phyloP scores from a whole-genome alignment of 202 grass and related monocot species.

The Tripidium arundinaceum region DNA sequence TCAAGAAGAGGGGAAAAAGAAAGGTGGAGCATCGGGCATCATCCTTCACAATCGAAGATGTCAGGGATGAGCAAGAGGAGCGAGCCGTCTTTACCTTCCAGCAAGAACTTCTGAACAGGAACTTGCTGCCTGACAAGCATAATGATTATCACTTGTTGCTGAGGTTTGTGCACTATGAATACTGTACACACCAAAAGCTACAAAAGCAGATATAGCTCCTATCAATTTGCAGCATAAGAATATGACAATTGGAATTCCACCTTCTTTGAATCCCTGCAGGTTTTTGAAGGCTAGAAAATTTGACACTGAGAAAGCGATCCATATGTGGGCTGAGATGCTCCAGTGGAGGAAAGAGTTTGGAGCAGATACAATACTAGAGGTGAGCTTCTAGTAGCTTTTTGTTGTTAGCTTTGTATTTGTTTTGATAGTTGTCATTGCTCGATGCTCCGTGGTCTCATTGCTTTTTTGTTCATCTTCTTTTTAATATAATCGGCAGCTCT shows the following conservation, averaged over 20 bases:
- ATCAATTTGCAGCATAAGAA: neutral
- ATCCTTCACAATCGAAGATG: conserved; percentile 80
- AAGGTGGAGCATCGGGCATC: conserved; percentile 56
- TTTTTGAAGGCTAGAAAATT: conserved; percentile 98
- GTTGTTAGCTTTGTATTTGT: neutral
- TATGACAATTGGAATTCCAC: neutral
- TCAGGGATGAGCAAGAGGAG: conserved; percentile 87
- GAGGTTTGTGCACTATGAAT: conserved; percentile 51
- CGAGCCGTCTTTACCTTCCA: conserved; percentile 78
- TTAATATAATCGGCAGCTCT: neutral
- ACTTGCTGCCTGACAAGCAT: conserved; percentile 66
- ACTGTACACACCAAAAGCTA: neutral
- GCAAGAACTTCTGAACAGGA: conserved; percentile 68
- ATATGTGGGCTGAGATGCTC: conserved; percentile 97
- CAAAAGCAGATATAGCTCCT: neutral
- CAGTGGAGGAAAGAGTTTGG: conserved; percentile 93
- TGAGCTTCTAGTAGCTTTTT: conserved; percentile 8
- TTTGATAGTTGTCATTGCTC: neutral
- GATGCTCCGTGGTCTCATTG: neutral
- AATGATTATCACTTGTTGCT: conserved; percentile 94
- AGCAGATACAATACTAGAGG: conserved; percentile 79
- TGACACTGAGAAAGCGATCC: conserved; percentile 71
- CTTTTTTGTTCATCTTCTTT: neutral
- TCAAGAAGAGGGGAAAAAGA: conserved; percentile 86
- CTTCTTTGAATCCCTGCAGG: conserved; percentile 34